Conservation (phyloP, 1,284 basidiomycete genomes). For the Tilletia walkeri region DNA sequence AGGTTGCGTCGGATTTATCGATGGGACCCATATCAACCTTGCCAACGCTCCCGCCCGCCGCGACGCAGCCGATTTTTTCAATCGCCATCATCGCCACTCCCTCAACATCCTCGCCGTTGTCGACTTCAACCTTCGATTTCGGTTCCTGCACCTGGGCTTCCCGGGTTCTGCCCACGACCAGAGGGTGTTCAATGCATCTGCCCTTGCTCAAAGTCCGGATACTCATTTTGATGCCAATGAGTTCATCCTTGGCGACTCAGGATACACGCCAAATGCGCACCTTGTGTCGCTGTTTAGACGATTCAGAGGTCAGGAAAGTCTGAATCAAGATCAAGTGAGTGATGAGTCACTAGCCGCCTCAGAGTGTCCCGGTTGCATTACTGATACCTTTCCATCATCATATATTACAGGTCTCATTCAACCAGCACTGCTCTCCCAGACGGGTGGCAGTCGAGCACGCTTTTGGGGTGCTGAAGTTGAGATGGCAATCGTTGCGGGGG, state of each 20-base stretch:
- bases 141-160: background rate
- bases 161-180: constrained; percentile 8
- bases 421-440: background rate
- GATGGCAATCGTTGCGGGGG: constrained; percentile 3
- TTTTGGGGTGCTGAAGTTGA: background rate
- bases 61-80: constrained; percentile 4
- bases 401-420: constrained; percentile 2
- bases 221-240: background rate
- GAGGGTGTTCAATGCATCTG: background rate
- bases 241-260: constrained; percentile 1
- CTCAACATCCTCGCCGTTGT: background rate
- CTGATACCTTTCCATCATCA: too few species aligned
- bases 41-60: background rate
- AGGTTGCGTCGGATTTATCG: background rate
- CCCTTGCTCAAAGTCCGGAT: background rate
- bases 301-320: background rate
- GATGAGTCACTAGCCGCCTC: background rate
- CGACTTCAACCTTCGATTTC: background rate
- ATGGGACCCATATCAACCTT: constrained; percentile 2
- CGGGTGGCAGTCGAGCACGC: constrained; percentile 9
- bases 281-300: background rate
- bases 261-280: background rate
- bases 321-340: background rate
- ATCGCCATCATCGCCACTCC: background rate
- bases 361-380: background rate